Evolutionary conservation across 768 basidiomycete genomes (phyloP), one percentile per base, ranked within the genome.

Genomic region (Rhodotorula toruloides): DNA sequence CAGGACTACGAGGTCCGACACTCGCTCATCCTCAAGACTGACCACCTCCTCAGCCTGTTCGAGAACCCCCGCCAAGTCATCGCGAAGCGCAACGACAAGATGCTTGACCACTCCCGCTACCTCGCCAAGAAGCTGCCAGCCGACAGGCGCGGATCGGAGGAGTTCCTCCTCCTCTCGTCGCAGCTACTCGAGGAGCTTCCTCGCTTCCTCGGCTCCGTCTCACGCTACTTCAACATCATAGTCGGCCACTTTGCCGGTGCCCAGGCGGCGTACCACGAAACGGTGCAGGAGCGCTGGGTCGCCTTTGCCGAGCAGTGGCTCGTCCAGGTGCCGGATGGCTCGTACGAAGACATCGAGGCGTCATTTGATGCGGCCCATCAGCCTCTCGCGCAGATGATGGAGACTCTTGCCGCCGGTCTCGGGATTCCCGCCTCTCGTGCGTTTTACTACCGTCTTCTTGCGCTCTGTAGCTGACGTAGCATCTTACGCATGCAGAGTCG

Each of bases 181-280:
- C 71, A 73, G 47, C 74, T 75, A 37, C 55, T 65, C 43, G 67
- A 73, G 21, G 74, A 75, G 63, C 67, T 75, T 29, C 74, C 74
- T 0, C 49, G 63, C 10, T 75, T 75, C 64, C 61, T 75, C 47
- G 64, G 68, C 53, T 54, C 58, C 55, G 71, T 72, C 36, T 67
- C 67, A 31, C 64, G 65, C 5, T 69, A 69, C 54, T 69, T 72
- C 65, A 68, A 72, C 59, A 68, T 70, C 56, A 69, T 71, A 56
- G 64, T 71, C 47, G 54, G 47, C 3, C 62, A 64, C 47, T 71
- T 67, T n/a, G 70, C 65, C 34, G 49, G 48, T 17, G 59, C 65
- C 13, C 70, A 71, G 48, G 65, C 70, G 16, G 54, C 62, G 19
- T 71, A 71, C 50, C 58, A 67, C 58, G 63, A 61, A 27, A 54